Percentiles rank a stretch among this genome's conserved stretches.
Conservation (phyloP, 371 early-diverging fungal genomes). For the Lichtheimia hyalospora region DNA sequence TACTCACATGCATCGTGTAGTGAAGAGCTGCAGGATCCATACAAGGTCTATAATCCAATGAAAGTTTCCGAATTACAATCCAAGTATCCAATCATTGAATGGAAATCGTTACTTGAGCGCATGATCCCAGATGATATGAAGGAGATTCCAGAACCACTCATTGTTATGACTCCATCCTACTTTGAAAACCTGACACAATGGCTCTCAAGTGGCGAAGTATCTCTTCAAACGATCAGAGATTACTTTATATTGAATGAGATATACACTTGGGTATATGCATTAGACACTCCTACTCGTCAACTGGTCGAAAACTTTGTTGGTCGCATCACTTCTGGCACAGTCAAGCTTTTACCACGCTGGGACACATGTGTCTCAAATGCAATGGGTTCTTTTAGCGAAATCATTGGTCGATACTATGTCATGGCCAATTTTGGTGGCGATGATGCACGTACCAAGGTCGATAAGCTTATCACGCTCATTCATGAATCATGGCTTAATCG, state of each 20-base stretch:
- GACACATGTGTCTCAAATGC: conserved; percentile 44
- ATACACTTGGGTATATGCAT: neutral
- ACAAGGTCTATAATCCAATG: conserved; percentile 51
- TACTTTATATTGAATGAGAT: conserved; percentile 10
- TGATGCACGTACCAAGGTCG: conserved; percentile 23
- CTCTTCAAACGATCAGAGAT: conserved; percentile 8
- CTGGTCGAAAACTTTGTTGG: conserved; percentile 17
- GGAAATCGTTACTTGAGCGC: conserved; percentile 11
- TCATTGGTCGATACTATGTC: conserved; percentile 58
- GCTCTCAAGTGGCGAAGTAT: neutral
- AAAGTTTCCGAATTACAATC: conserved; percentile 34
- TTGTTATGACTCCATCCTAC: conserved; percentile 12
- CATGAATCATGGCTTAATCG: conserved; percentile 34
- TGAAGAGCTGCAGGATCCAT: conserved; percentile 52
- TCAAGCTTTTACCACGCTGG: conserved; percentile 37
- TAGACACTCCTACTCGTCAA: conserved; percentile 18
- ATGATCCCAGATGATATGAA: conserved; percentile 1
- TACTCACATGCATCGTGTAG: conserved; percentile 10
- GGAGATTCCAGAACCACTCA: conserved; percentile 3
- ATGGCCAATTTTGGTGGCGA: conserved; percentile 44
- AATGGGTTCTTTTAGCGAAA: conserved; percentile 44
- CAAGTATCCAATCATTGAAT: conserved; percentile 25
- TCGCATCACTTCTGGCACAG: conserved; percentile 30
- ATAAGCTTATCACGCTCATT: conserved; percentile 32
- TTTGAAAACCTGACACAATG: conserved; percentile 12